Percentiles rank a stretch among this genome's conserved stretches.
These are phyloP conservation scores for Xylariaceae sp. DNA, from an alignment of 2,329 filamentous ascomycete species.

Conservation along the genomic window DNA sequence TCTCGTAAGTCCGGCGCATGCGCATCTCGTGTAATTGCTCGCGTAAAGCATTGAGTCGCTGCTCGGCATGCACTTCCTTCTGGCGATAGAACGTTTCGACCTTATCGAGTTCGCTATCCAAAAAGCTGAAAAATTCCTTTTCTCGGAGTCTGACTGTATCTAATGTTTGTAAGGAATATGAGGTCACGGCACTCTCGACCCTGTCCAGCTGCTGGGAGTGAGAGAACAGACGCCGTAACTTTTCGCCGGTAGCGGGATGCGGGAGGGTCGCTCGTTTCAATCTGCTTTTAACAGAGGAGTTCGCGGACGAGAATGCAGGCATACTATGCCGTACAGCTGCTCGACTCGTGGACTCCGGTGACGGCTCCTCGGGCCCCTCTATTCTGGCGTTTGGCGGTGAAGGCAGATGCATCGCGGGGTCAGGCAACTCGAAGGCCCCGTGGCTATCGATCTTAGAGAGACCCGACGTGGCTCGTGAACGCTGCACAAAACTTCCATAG, in stretches of 20 bases:
- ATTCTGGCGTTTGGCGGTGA: conserved; percentile 28
- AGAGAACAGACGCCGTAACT: conserved; percentile 40
- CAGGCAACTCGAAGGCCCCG: conserved; percentile 48
- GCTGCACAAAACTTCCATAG: conserved; percentile 50
- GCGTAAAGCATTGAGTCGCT: conserved; percentile 64
- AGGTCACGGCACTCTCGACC: conserved; percentile 35
- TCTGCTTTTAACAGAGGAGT: conserved; percentile 8
- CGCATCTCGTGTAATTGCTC: conserved; percentile 92
- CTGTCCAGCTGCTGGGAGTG: conserved; percentile 34
- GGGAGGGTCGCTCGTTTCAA: conserved; percentile 18
- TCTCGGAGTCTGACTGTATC: conserved; percentile 61
- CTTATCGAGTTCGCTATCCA: conserved; percentile 82
- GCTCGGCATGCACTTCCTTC: conserved; percentile 80
- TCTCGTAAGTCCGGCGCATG: conserved; percentile 71
- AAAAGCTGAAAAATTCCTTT: conserved; percentile 79
- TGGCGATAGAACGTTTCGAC: conserved; percentile 83
- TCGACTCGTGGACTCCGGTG: conserved; percentile 20
- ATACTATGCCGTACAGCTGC: conserved; percentile 34
- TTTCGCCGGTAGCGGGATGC: conserved; percentile 24
- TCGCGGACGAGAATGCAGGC: conserved; percentile 36
- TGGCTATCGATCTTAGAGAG: conserved; percentile 26
- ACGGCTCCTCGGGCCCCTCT: background rate
- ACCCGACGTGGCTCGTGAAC: conserved; percentile 33
- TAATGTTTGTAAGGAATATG: conserved; percentile 42
- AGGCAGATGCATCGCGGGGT: conserved; percentile 45